Evolutionary conservation across 2,329 filamentous ascomycete species (phyloP).

Genomic region (Paecilomyces sp.): DNA sequence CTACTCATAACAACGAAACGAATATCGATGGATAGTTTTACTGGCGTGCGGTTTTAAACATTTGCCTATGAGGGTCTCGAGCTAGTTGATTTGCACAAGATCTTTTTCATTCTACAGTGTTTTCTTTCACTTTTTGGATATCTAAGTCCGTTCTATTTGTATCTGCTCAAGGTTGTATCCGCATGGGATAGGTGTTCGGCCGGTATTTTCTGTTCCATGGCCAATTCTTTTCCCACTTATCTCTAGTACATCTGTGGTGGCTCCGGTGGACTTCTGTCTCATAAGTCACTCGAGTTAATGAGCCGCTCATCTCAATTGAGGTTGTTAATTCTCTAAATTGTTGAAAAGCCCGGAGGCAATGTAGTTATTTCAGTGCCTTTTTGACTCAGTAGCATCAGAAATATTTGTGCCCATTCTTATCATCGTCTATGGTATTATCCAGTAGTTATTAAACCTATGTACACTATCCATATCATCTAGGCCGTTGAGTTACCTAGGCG

Average conservation of each 20-base stretch:
- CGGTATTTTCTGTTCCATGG: background rate
- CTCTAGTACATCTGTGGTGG: background rate
- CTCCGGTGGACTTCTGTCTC: background rate
- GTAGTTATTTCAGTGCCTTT: background rate
- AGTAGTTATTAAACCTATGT: background rate
- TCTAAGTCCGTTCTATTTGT: background rate
- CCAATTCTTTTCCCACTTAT: background rate
- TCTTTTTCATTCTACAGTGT: background rate
- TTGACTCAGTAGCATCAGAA: background rate
- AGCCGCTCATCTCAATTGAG: background rate
- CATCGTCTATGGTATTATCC: background rate
- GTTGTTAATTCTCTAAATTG: background rate
- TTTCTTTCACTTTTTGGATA: background rate
- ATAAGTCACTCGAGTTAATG: background rate
- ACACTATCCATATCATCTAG: background rate
- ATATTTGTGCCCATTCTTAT: background rate
- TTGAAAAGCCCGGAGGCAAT: background rate
- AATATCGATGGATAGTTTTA: background rate
- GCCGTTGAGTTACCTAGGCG: conserved; percentile 2
- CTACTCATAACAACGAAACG: background rate
- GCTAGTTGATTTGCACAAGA: background rate
- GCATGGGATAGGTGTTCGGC: background rate
- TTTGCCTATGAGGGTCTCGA: background rate
- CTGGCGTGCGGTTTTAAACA: background rate
- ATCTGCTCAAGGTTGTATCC: background rate